Evolutionary conservation across 495 filamentous ascomycete genomes (phyloP).

Genomic region (Bombardia bombarda): DNA sequence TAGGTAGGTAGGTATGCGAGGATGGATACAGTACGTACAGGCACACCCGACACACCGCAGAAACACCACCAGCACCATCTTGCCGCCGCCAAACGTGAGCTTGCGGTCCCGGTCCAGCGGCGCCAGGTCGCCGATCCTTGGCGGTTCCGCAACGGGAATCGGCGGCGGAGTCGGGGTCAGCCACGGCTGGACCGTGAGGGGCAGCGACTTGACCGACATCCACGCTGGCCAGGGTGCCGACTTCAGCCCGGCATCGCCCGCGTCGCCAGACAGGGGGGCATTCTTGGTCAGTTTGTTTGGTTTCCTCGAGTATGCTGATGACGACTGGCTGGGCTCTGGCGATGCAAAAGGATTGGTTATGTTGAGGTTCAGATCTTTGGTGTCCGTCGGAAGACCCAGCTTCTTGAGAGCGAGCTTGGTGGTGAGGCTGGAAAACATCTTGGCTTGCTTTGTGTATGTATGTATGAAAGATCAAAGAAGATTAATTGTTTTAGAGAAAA

Average conservation of each 20-base stretch:
- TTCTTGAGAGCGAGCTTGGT: constrained; percentile 41
- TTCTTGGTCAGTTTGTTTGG: constrained; percentile 19
- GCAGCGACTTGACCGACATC: constrained; percentile 35
- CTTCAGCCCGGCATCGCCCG: constrained; percentile 19
- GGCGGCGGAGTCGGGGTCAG: constrained; percentile 36
- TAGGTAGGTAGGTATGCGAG: constrained; percentile 1
- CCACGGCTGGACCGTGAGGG: constrained; percentile 39
- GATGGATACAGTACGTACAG: constrained; percentile 27
- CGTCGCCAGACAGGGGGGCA: constrained; percentile 8
- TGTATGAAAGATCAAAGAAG: no score
- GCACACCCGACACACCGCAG: constrained; percentile 50
- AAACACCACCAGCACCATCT: constrained; percentile 40
- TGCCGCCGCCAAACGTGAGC: constrained; percentile 28
- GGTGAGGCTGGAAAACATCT: constrained; percentile 40
- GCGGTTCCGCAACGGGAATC: constrained; percentile 32
- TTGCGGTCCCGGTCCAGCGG: constrained; percentile 38
- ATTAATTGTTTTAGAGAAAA: no score
- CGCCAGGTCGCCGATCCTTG: constrained; percentile 37
- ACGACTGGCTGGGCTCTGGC: neutral
- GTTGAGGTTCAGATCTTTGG: constrained; percentile 30
- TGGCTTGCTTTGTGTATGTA: no score
- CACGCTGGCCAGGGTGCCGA: constrained; percentile 24
- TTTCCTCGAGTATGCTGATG: no score
- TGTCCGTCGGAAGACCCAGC: constrained; percentile 31
- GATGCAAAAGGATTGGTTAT: no score